phyloP scores from a whole-genome alignment of 1,284 basidiomycete species.

The Fomitopsis palustris region DNA sequence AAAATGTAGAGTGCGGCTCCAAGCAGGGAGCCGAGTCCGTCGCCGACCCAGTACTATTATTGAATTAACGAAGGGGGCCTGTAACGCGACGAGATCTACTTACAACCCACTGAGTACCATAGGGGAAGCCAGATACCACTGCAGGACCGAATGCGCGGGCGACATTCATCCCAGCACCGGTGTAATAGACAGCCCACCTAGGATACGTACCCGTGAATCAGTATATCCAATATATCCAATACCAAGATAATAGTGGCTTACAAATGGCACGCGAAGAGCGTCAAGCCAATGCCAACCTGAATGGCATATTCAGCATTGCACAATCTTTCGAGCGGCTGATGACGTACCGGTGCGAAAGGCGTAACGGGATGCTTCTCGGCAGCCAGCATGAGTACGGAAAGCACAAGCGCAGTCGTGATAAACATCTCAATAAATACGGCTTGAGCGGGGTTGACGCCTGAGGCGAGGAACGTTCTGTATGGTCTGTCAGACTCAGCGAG shows the following conservation, averaged over 20 bases:
- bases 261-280: constrained; percentile 65
- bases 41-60: constrained; percentile 57
- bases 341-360: constrained; percentile 62
- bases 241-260: constrained; percentile 29
- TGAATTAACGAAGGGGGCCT: background rate
- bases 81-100: background rate
- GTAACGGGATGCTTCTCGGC: constrained; percentile 68
- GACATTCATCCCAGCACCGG: constrained; percentile 58
- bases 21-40: constrained; percentile 56
- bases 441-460: constrained; percentile 46
- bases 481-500: background rate
- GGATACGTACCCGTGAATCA: background rate
- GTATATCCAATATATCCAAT: background rate
- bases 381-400: constrained; percentile 66
- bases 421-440: constrained; percentile 76
- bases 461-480: constrained; percentile 42
- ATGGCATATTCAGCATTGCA: background rate
- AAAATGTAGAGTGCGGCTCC: constrained; percentile 53
- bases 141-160: constrained; percentile 71
- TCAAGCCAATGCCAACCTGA: constrained; percentile 68
- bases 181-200: constrained; percentile 46
- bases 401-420: constrained; percentile 54
- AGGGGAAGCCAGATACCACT: constrained; percentile 50
- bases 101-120: constrained; percentile 54
- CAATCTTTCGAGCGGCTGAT: too few relatives aligned